Evolutionary conservation across 345 rosid genomes (phyloP).

Genomic region (Aegle marmelos): DNA sequence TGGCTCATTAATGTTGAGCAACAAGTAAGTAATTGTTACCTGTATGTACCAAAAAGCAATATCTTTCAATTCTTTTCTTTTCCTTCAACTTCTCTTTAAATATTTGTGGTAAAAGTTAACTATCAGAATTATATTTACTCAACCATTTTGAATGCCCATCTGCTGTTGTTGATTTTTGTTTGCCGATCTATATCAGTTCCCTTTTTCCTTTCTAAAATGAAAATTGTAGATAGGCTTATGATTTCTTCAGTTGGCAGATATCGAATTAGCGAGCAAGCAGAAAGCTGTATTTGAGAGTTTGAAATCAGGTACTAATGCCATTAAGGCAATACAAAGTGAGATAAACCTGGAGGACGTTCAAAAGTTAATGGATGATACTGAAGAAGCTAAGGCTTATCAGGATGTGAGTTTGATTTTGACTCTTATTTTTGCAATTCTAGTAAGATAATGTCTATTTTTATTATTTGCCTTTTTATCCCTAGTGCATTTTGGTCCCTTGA

Average conservation of each 20-base stretch:
- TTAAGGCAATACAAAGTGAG: conserved; percentile 23
- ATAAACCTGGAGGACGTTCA: background rate
- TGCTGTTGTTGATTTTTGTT: background rate
- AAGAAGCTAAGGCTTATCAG: background rate
- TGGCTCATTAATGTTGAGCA: conserved; percentile 98
- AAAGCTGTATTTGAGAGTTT: conserved; percentile 74
- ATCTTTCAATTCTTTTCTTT: background rate
- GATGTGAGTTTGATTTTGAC: background rate
- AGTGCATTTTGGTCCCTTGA: background rate
- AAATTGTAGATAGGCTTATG: background rate
- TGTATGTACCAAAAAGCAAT: background rate
- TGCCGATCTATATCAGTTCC: background rate
- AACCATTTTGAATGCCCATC: background rate
- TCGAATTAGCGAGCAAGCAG: conserved; percentile 92
- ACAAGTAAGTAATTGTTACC: conserved; percentile 47
- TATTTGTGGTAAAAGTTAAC: background rate
- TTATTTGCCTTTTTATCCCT: background rate
- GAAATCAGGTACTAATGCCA: conserved; percentile 49
- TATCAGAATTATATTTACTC: background rate
- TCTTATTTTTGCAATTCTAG: background rate
- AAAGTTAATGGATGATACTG: background rate
- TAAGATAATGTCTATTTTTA: background rate
- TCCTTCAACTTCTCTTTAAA: background rate
- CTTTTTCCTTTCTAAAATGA: background rate
- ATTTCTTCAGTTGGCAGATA: conserved; percentile 72